Percentiles rank a stretch among this genome's conserved stretches.
These are phyloP conservation scores for Mycena sanguinolenta DNA, from an alignment of 768 basidiomycete species.

Conservation along the genomic window DNA sequence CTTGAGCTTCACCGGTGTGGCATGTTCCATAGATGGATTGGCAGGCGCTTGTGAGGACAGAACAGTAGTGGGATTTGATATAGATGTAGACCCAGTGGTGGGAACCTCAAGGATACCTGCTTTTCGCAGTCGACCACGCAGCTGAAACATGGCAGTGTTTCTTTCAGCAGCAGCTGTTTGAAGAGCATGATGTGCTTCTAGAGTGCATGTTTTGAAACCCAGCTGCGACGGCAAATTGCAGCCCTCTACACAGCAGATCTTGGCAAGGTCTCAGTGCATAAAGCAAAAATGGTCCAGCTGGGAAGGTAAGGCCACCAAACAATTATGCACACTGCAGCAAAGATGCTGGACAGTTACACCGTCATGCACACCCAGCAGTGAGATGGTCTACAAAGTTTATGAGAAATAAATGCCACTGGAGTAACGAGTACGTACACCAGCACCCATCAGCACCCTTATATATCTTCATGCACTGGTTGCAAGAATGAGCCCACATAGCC, in stretches of 20 bases:
- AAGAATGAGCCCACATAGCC: conserved; percentile 23
- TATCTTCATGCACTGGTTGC: conserved; percentile 15
- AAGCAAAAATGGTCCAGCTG: background rate
- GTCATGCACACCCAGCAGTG: background rate
- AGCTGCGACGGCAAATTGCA: background rate
- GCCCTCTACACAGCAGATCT: background rate
- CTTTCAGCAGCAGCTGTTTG: background rate
- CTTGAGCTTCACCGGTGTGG: no score
- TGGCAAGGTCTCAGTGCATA: background rate
- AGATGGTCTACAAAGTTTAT: background rate
- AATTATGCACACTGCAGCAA: background rate
- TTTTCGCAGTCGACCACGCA: background rate
- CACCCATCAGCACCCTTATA: conserved; percentile 11
- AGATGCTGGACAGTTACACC: background rate
- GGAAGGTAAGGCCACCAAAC: background rate
- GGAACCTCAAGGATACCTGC: no score
- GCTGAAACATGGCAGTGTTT: background rate
- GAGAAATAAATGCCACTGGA: no score
- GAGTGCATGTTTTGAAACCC: background rate
- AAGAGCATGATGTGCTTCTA: background rate
- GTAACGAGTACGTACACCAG: conserved; percentile 14
- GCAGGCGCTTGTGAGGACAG: no score
- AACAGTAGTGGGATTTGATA: no score
- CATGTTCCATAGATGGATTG: no score
- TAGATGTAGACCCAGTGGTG: no score